Evolutionary conservation across 1,284 basidiomycete species (phyloP), one percentile per base, ranked within the genome.

Genomic region (Trametes polyzona): DNA sequence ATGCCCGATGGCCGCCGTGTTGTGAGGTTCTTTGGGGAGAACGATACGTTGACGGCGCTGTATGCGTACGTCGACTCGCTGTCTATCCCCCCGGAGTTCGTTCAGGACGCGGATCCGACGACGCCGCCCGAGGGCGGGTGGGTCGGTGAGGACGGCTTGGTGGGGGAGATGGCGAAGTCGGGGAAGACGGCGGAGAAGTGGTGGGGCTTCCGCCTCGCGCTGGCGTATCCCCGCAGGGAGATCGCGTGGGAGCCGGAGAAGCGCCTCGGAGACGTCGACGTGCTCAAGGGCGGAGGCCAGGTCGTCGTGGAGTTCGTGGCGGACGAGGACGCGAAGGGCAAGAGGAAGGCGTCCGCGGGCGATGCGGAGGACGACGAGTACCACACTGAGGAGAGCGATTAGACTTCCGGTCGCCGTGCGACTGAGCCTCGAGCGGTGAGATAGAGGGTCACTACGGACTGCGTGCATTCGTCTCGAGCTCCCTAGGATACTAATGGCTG

Each of bases 121-220:
- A 65, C 67, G 2, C 72, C 80, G 0, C 79, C 82, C 1, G 71
- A 68, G 29, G 69, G 73, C 30, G 32, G 44, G 50, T 46, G 32
- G 47, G 37, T 29, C 0, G 72, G 76, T 12, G 75, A 83, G 62
- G 66, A 66, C 16, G 77, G 70, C 4, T 68, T 84, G 27, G 76
- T 81, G 29, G 65, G 66, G 17, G 73, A 79, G 46, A 74, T 85
- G 52, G 61, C 54, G 16, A 62, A 62, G 12, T 68, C 59, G 21
- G 67, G 68, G 11, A 57, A 62, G 55, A 60, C 69, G 23, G 63
- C 71, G 12, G 75, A 77, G 19, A 73, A 76, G 41, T 90, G 86
- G 79, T 92, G 88, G 85, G 84, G 82, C 2, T 94, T 94, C 77
- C 79, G 76, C 55, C 75, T 94, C 35, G 83, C 82, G 21, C 77